phyloP scores from a whole-genome alignment of 257 asterid species.

The Verbascum thapsus region DNA sequence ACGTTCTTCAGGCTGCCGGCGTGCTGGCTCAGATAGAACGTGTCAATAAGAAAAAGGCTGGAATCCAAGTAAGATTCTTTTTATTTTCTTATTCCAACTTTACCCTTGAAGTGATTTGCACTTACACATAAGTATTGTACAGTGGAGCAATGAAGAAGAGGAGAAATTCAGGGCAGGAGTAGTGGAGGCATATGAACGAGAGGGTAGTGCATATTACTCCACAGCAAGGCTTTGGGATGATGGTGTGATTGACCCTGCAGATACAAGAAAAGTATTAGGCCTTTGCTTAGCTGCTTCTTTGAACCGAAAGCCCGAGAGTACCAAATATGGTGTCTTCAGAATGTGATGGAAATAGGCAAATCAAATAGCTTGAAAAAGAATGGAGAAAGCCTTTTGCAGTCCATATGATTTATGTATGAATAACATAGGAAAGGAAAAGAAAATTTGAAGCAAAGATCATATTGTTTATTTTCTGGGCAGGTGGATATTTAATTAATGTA shows the following conservation, averaged over 20 bases:
- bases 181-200: slow-evolving; percentile 79
- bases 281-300: slow-evolving; percentile 73
- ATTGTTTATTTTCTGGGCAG: background rate
- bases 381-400: background rate
- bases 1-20: slow-evolving; percentile 81
- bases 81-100: background rate
- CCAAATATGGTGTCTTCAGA: slow-evolving; percentile 90
- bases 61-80: slow-evolving; percentile 50
- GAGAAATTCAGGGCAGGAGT: slow-evolving; percentile 75
- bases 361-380: background rate
- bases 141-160: slow-evolving; percentile 93
- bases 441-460: background rate
- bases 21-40: slow-evolving; percentile 85
- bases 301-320: slow-evolving; percentile 59
- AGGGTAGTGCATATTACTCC: slow-evolving; percentile 86
- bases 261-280: slow-evolving; percentile 80
- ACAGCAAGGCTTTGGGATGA: slow-evolving; percentile 98
- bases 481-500: background rate
- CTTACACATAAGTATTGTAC: slow-evolving; percentile 24
- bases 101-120: slow-evolving; percentile 2
- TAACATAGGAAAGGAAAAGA: background rate
- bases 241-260: slow-evolving; percentile 93
- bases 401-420: background rate
- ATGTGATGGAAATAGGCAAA: slow-evolving; percentile 45
- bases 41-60: slow-evolving; percentile 71